Base-by-base conservation (phyloP, 2,329 filamentous ascomycete genomes). In the Xylaria arbuscula region DNA sequence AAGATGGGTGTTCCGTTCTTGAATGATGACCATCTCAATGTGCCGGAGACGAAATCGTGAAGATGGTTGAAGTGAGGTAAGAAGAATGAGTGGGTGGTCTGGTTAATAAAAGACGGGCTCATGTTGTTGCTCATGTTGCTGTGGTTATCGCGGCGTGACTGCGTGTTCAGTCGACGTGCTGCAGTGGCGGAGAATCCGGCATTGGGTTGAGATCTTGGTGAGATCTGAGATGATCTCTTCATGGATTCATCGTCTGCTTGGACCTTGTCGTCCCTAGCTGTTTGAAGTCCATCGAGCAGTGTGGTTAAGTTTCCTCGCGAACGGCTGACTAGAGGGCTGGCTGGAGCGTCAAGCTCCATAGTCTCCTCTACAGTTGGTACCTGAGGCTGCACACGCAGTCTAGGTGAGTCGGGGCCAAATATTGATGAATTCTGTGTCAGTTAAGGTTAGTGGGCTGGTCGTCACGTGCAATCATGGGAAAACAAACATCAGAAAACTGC, bases 1-100 rank as follows among this genome's bases (percentile, higher is more conserved):
- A 88, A 86, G 28, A 88, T 82, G 7, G 85, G 86, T 11, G 86
- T 84, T 17, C 86, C 86, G 70, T 88, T 85, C 71, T 80, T 84
- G 70, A 85, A 80, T 6, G 84, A 81, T 50, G 84, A 85, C 69
- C 87, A 85, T 66, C 81, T 82, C 51, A 88, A 81, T 19, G 83
- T 85, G 6, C 86, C 86, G 1, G 86, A 86, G 7, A 88, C 83
- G 70, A 88, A 87, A 73, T 88, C 86, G 48, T 85, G 84, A n/a
- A 88, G 81, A 67, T 88, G 83, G 2, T 83, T 83, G 19, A 88
- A 82, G 58, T 85, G 83, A 2, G 86, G 86, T 74, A 88, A 78
- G 75, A 86, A 84, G 73, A 88, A 87, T 2, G 86, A 87, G 10
- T 83, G 83, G 11, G 75, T 81, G 24, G 85, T 85, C 24, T 82